Evolutionary conservation across 208 protist genomes (phyloP).

Genomic region (Angomonas ambiguus): DNA sequence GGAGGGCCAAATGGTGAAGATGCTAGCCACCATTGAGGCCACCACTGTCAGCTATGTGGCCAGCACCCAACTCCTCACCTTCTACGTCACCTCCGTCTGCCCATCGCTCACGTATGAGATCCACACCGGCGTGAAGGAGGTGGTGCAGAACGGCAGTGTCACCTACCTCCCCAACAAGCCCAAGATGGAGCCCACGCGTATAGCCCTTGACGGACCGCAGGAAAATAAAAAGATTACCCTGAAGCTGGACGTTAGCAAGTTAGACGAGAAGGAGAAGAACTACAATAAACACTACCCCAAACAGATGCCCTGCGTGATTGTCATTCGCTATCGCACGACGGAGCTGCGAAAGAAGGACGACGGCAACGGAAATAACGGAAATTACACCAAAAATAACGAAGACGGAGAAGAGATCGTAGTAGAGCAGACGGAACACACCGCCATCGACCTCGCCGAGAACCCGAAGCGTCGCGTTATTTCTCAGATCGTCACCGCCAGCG

Average conservation of each 20-base stretch:
- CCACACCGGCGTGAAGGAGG: conserved; percentile 88
- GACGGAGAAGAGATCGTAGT: conserved; percentile 44
- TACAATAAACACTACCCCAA: conserved; percentile 89
- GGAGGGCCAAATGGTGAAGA: conserved; percentile 91
- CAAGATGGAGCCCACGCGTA: conserved; percentile 82
- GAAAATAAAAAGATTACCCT: conserved; percentile 73
- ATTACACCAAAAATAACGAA: conserved; percentile 15
- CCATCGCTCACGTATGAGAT: conserved; percentile 83
- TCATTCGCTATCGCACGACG: conserved; percentile 77
- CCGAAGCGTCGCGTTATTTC: conserved; percentile 79
- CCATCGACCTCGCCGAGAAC: conserved; percentile 72
- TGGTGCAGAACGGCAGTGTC: conserved; percentile 59
- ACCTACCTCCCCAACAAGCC: conserved; percentile 87
- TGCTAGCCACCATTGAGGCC: conserved; percentile 84
- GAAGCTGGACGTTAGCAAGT: conserved; percentile 63
- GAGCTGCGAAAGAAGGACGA: conserved; percentile 51
- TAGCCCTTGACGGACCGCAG: conserved; percentile 55
- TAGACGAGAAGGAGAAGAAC: conserved; percentile 79
- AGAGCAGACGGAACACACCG: conserved; percentile 87
- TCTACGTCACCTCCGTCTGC: conserved; percentile 69
- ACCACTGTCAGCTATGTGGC: conserved; percentile 73
- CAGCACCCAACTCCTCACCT: conserved; percentile 61
- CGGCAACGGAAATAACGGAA: conserved; percentile 18
- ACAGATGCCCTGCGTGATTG: conserved; percentile 88
- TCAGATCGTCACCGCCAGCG: conserved; percentile 73